phyloP scores from a whole-genome alignment of 2,329 filamentous ascomycete species.

The Hypoxylon rubiginosum region DNA sequence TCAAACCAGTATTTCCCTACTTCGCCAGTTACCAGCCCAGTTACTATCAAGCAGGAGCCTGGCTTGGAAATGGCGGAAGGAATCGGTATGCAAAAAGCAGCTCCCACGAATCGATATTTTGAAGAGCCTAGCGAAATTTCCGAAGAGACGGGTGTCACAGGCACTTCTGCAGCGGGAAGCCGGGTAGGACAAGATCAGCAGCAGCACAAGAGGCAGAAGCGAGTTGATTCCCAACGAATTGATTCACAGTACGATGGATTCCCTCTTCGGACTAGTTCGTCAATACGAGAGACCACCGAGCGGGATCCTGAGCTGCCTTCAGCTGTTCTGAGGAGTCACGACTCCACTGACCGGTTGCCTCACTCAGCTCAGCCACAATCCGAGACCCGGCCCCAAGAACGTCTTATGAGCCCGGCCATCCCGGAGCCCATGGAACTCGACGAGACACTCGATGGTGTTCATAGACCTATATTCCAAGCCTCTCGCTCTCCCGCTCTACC shows the following conservation, averaged over 20 bases:
- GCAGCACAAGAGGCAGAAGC: constrained; percentile 39
- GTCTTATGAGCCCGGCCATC: constrained; percentile 54
- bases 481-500: constrained; percentile 50
- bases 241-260: constrained; percentile 45
- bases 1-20: constrained; percentile 43
- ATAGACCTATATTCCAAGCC: constrained; percentile 44
- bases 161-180: constrained; percentile 19
- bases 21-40: constrained; percentile 39
- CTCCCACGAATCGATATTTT: constrained; percentile 36
- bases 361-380: constrained; percentile 48
- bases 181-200: constrained; percentile 33
- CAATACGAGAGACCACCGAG: constrained; percentile 48
- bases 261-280: constrained; percentile 44
- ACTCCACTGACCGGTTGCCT: constrained; percentile 50
- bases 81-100: constrained; percentile 23
- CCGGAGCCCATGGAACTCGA: constrained; percentile 53
- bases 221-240: constrained; percentile 38
- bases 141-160: constrained; percentile 29
- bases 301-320: constrained; percentile 49
- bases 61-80: constrained; percentile 32
- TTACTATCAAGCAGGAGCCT: constrained; percentile 43
- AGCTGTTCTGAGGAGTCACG: constrained; percentile 43
- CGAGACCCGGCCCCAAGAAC: constrained; percentile 46
- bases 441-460: constrained; percentile 39
- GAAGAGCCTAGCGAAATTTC: constrained; percentile 49